These are phyloP conservation scores for Ilyonectria robusta DNA, from an alignment of 2,329 filamentous ascomycete genomes.

Conservation along the genomic window DNA sequence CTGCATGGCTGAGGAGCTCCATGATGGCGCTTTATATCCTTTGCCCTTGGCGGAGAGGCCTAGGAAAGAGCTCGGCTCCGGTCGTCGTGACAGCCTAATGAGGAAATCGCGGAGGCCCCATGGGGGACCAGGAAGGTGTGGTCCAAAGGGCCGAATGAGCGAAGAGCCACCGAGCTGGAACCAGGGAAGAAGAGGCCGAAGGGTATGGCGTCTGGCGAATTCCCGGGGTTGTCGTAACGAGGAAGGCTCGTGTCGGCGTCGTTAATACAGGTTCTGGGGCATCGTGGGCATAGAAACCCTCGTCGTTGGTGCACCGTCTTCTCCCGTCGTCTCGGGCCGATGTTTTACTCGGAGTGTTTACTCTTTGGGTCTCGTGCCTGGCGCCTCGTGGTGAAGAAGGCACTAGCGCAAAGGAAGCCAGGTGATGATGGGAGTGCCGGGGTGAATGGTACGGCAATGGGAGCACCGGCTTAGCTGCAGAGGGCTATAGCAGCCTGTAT, in stretches of 20 bases:
- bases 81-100: conserved; percentile 32
- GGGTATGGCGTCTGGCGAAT: background rate
- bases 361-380: conserved; percentile 6
- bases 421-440: conserved; percentile 5
- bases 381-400: background rate
- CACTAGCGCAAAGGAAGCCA: background rate
- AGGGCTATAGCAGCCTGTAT: background rate
- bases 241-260: background rate
- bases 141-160: conserved; percentile 47
- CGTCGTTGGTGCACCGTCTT: background rate
- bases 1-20: conserved; percentile 44
- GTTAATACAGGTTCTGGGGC: background rate
- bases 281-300: background rate
- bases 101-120: conserved; percentile 37
- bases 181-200: conserved; percentile 11
- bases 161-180: conserved; percentile 38
- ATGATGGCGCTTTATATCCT: conserved; percentile 45
- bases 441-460: background rate
- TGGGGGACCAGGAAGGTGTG: conserved; percentile 41
- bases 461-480: background rate
- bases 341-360: background rate
- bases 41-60: conserved; percentile 12
- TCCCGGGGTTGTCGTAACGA: background rate
- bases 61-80: conserved; percentile 12
- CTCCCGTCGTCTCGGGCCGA: conserved; percentile 7